These are phyloP conservation scores for Aspergillus brasiliensis DNA, from an alignment of 2,329 filamentous ascomycete genomes.

Conservation along the genomic window DNA sequence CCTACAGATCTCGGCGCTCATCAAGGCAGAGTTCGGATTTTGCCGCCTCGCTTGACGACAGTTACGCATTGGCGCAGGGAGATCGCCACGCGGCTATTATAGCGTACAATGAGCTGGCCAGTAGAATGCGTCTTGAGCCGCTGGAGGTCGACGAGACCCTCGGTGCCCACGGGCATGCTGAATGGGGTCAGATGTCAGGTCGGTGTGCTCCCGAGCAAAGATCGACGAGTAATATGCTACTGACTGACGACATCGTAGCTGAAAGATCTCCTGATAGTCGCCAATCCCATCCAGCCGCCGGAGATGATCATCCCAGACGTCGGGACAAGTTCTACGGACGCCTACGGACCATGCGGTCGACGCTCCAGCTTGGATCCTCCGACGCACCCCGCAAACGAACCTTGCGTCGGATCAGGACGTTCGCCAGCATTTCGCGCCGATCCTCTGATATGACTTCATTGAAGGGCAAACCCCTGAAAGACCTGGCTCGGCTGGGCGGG, in stretches of 20 bases:
- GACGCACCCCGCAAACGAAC: slow-evolving; percentile 21
- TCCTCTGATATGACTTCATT: slow-evolving; percentile 35
- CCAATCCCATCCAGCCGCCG: not conserved
- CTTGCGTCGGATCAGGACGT: slow-evolving; percentile 44
- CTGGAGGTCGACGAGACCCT: slow-evolving; percentile 14
- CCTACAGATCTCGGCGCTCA: slow-evolving; percentile 20
- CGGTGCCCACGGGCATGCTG: not conserved
- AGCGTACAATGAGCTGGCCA: slow-evolving; percentile 36
- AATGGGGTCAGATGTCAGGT: slow-evolving; percentile 7
- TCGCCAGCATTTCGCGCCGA: slow-evolving; percentile 34
- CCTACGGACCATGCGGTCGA: slow-evolving; percentile 41
- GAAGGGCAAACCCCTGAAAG: slow-evolving; percentile 41
- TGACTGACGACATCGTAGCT: slow-evolving; percentile 2
- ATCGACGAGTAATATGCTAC: not conserved
- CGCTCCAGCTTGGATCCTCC: slow-evolving; percentile 26
- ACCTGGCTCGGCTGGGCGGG: slow-evolving; percentile 47
- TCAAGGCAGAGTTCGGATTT: slow-evolving; percentile 25
- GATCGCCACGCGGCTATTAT: slow-evolving; percentile 28
- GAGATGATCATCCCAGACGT: slow-evolving; percentile 16
- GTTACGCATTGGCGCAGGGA: slow-evolving; percentile 24
- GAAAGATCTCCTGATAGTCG: not conserved
- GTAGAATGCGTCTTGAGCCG: slow-evolving; percentile 24
- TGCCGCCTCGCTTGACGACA: slow-evolving; percentile 23
- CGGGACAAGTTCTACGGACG: slow-evolving; percentile 29
- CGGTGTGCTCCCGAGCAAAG: not conserved